Conservation (phyloP, 345 rosid species). For the Microcos paniculata region DNA sequence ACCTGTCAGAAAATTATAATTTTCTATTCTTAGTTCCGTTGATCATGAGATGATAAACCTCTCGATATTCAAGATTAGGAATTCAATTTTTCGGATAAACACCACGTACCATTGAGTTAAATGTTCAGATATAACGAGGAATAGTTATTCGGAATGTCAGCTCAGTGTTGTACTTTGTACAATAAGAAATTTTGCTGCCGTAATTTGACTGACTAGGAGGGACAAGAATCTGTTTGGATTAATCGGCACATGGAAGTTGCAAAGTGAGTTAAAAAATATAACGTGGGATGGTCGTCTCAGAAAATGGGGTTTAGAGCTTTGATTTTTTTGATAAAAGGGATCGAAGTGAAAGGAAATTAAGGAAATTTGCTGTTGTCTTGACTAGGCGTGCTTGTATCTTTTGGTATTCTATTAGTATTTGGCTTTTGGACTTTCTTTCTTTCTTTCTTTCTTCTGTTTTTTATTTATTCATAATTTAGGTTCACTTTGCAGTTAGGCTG, state of each 20-base stretch:
- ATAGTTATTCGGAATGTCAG: too few relatives aligned
- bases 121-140: too few relatives aligned
- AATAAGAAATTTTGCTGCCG: background rate
- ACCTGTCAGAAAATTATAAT: too few relatives aligned
- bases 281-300: background rate
- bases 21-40: too few relatives aligned
- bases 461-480: background rate
- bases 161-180: too few relatives aligned
- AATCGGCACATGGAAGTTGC: background rate
- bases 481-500: background rate
- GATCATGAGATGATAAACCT: too few relatives aligned
- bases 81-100: too few relatives aligned
- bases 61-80: too few relatives aligned
- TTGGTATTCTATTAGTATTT: background rate
- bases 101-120: too few relatives aligned
- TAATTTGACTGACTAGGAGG: background rate
- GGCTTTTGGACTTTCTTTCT: background rate
- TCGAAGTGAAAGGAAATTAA: background rate
- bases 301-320: background rate
- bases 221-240: background rate
- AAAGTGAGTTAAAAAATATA: background rate
- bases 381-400: constrained; percentile 3
- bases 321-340: background rate
- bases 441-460: background rate
- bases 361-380: constrained; percentile 3